Conservation (phyloP, 495 filamentous ascomycete species). For the Staphylotrichum tortipilum region DNA sequence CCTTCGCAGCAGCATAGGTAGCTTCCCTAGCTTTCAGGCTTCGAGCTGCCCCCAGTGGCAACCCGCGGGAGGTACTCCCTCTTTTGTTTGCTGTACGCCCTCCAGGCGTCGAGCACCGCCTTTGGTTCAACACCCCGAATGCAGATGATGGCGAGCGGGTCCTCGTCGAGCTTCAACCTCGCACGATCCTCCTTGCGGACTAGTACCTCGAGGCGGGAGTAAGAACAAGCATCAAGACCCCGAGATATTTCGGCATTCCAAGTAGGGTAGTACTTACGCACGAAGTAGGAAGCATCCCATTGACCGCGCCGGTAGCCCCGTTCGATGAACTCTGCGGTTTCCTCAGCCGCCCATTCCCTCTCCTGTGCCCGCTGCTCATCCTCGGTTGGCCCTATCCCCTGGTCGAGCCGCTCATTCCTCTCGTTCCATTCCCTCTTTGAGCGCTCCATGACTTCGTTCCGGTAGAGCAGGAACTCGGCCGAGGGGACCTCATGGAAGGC, state of each 20-base stretch:
- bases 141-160: neutral
- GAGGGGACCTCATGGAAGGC: neutral
- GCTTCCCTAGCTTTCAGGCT: too few species aligned
- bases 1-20: too few species aligned
- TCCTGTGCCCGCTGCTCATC: neutral
- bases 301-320: neutral
- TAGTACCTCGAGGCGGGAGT: neutral
- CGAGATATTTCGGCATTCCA: neutral
- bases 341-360: too few species aligned
- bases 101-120: neutral
- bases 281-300: neutral
- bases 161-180: neutral
- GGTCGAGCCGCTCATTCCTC: neutral
- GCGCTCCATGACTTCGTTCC: neutral
- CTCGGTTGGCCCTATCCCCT: neutral
- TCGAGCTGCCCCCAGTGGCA: too few species aligned
- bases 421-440: neutral
- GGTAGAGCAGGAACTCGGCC: neutral
- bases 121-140: neutral
- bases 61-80: neutral
- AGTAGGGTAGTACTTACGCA: neutral
- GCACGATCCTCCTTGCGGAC: neutral
- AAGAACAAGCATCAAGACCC: neutral
- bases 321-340: neutral
- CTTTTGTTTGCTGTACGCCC: neutral